phyloP scores from a whole-genome alignment of 305 asterid genomes.

The Solanum aculeatissimum region DNA sequence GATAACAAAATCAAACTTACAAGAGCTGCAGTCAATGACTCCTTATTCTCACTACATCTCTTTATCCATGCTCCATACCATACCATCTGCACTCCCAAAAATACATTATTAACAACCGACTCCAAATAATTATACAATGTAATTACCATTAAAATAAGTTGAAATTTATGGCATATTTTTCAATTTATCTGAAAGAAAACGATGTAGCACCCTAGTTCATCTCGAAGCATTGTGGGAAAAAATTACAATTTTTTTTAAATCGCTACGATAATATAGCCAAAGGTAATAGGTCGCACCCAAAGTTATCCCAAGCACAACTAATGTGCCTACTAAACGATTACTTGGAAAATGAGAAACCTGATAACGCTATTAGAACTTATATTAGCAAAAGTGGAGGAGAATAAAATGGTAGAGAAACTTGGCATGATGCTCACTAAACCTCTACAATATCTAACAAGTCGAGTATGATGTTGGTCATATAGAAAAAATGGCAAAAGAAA shows the following conservation, averaged over 20 bases:
- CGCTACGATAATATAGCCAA: neutral
- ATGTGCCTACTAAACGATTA: neutral
- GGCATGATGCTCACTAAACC: neutral
- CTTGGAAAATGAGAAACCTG: neutral
- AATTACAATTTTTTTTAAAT: neutral
- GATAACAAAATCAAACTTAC: constrained; percentile 21
- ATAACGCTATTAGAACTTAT: neutral
- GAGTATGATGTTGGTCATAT: neutral
- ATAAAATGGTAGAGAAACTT: neutral
- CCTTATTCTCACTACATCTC: constrained; percentile 28
- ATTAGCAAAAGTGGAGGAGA: neutral
- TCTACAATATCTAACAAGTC: neutral
- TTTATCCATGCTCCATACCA: constrained; percentile 75
- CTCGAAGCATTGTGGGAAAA: neutral
- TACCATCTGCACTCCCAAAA: constrained; percentile 21
- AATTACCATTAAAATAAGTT: neutral
- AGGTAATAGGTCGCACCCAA: neutral
- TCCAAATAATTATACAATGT: neutral
- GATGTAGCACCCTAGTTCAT: neutral
- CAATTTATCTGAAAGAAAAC: neutral
- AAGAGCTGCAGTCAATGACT: constrained; percentile 17
- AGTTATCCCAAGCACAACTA: neutral
- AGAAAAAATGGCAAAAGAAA: neutral
- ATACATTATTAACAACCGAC: neutral
- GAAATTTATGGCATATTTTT: no score